Evolutionary conservation across 2,329 filamentous ascomycete species (phyloP), one percentile per base, ranked within the genome.

Genomic region (Chaetomium olivaceum): DNA sequence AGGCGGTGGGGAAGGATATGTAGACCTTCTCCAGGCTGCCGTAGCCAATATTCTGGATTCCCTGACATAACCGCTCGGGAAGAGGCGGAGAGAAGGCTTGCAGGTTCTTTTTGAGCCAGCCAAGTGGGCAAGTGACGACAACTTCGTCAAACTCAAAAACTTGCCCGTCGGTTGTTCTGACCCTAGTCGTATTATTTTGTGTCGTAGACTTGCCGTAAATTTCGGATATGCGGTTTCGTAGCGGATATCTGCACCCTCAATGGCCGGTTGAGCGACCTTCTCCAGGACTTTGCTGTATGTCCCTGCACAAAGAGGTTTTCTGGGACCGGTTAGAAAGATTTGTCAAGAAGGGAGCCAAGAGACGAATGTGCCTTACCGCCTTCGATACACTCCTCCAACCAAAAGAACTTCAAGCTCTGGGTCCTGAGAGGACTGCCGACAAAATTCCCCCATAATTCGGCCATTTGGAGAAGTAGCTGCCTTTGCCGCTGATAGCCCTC

Each of bases 371-470:
- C 14, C 80, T 71, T 73, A 86, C 86, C 85, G 55, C 89, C 90
- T 73, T 92, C 89, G 61, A 92, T 88, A 69, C 89, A 91, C 76
- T 92, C 89, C 73, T 93, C 90, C 5, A 93, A 74, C 89, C 89
- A 92, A 74, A 92, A 91, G 77, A 87, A 92, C 77, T 88, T 91
- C 36, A 92, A 79, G 71, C 89, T 91, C 74, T 93, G 90, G 29
- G 74, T 83, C 61, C 81, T 77, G 9, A 91, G 80, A 0, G 86
- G 83, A 65, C 84, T 89, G 16, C 90, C 90, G 6, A 92, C 83
- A 73, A 91, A 92, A 0, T 85, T 85, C 2, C 90, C 90, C 89
- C 90, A 92, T 71, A 87, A 82, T 70, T 89, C 85, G 3, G 86
- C 85, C 73, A 85, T 77, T 67, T 85, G 81, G 60, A 84, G 75